These are phyloP conservation scores for Fennellomyces sp. DNA, from an alignment of 371 early-diverging fungal species.

Conservation along the genomic window DNA sequence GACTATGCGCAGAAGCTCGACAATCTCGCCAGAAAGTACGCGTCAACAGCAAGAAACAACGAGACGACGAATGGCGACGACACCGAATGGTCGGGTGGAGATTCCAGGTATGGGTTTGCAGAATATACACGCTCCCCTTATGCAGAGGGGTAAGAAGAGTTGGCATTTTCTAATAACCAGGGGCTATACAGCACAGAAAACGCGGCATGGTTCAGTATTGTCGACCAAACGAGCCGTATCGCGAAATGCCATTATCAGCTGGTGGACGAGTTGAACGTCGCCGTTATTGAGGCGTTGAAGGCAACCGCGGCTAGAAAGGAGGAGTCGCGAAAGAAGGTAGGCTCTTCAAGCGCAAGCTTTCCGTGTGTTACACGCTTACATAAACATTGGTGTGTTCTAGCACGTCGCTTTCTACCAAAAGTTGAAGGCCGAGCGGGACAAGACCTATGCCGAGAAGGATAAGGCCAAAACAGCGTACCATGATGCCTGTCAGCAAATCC, in stretches of 20 bases:
- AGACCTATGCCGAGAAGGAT: conserved; percentile 68
- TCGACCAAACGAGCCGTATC: conserved; percentile 61
- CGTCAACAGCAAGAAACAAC: conserved; percentile 33
- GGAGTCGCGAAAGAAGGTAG: conserved; percentile 77
- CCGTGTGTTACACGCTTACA: too few relatives aligned
- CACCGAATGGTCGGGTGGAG: conserved; percentile 27
- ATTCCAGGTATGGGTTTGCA: conserved; percentile 26
- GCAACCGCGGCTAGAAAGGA: conserved; percentile 61
- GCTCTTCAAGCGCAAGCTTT: background rate
- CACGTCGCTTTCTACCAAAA: conserved; percentile 72
- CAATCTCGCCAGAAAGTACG: conserved; percentile 64
- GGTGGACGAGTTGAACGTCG: conserved; percentile 58
- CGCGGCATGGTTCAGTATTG: conserved; percentile 57
- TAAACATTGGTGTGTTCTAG: too few relatives aligned
- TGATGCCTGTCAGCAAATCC: conserved; percentile 71
- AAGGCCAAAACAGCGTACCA: conserved; percentile 73
- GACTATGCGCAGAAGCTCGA: conserved; percentile 82
- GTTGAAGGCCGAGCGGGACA: conserved; percentile 67
- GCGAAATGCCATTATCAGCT: conserved; percentile 59
- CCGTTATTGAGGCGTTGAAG: conserved; percentile 65
- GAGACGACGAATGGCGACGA: conserved; percentile 25
- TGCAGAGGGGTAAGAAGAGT: background rate
- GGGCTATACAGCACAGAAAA: conserved; percentile 15
- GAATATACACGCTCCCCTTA: background rate
- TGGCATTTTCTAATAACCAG: too few relatives aligned